Evolutionary conservation across 1,284 basidiomycete species (phyloP), one percentile per base, ranked within the genome.

Genomic region (Pisolithus thermaeus): DNA sequence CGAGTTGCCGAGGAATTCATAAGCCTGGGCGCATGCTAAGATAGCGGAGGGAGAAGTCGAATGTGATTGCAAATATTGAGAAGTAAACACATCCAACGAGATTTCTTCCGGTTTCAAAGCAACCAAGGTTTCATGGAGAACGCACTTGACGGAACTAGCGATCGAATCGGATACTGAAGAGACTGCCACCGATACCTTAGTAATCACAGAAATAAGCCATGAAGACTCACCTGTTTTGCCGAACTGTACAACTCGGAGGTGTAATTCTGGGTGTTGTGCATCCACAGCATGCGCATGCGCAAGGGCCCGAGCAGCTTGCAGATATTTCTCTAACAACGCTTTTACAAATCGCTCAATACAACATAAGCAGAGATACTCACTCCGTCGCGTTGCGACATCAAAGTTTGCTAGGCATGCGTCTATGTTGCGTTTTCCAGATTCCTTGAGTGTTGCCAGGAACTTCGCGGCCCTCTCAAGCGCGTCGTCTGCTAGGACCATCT

Each of bases 381-480:
- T 75, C 63, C 81, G 74, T 43, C 89, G 71, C 28, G 84, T 62
- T 28, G 88, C 83, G 25, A 98, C 84, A 62, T 97, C 92, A 63
- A 91, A 97, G 2, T 78, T 75, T 0, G 77, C 75, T 41, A 84
- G 67, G 87, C 92, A 95, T 5, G 83, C 83, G 39, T 90, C 83
- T 7, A 90, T 67, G 48, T 81, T 74, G 1, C 74, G 64, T 14
- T 71, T 66, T 1, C 76, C 77, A 28, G 84, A 70, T 3, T 70
- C 72, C 18, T 79, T 75, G 11, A 98, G 68, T 2, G 87, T 87
- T n/a, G 73, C 71, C 28, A 97, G 71, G 25, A 90, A 69, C 62
- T 86, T 89, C 49, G 80, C 75, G 0, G 94, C 93, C 14, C 80
- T 80, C 46, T 90, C 90, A 3, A 99, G 73, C 1, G 87, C 85